Percentiles rank a stretch among this genome's conserved stretches.
phyloP scores from a whole-genome alignment of 306 rosid genomes.

The Ammopiptanthus mongolicus region DNA sequence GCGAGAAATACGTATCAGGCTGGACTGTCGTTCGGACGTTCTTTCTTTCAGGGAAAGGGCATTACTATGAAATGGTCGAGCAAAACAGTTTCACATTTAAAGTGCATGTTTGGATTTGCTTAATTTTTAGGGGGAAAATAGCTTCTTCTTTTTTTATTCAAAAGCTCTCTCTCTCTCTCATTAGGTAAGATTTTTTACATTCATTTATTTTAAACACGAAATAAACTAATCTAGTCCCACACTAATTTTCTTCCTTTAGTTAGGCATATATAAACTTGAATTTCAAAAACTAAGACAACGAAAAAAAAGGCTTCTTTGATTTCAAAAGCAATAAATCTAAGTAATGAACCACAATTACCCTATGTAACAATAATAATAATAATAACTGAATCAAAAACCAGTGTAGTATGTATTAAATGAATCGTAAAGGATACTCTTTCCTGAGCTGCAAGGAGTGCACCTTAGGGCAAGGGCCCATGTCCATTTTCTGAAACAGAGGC shows the following conservation, averaged over 20 bases:
- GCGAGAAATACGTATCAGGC: neutral
- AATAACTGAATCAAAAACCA: neutral
- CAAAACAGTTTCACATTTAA: neutral
- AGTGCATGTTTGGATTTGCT: neutral
- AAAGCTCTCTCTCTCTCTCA: no score
- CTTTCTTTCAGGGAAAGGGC: neutral
- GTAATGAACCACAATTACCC: neutral
- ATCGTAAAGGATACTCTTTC: constrained; percentile 89
- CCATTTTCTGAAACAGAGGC: constrained; percentile 80
- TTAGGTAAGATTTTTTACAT: neutral
- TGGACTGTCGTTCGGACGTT: neutral
- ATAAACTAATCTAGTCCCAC: neutral
- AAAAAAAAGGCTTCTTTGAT: no score
- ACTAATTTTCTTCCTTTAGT: neutral
- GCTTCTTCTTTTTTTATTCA: no score
- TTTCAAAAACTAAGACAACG: no score
- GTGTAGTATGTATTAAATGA: neutral
- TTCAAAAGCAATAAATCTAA: no score
- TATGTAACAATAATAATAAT: no score
- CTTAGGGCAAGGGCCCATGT: constrained; percentile 98
- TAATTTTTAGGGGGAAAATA: no score
- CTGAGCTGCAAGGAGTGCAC: constrained; percentile 98
- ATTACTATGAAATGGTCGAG: neutral
- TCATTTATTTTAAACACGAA: no score
- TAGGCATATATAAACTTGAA: no score